phyloP scores from a whole-genome alignment of 2,329 filamentous ascomycete genomes.

The Hysterium pulicare region DNA sequence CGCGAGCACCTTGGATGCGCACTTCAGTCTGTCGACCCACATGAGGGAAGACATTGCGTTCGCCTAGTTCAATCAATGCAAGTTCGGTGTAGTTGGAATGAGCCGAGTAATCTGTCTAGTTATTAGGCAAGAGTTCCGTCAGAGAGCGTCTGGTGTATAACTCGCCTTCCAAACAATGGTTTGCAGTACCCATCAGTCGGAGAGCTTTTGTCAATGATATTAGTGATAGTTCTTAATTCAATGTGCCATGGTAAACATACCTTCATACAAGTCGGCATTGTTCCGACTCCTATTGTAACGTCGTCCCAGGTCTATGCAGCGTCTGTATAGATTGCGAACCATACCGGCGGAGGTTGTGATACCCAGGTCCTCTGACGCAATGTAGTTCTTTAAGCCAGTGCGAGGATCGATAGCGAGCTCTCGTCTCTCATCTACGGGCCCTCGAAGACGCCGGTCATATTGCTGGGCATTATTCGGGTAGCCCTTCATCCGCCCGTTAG shows the following conservation, averaged over 20 bases:
- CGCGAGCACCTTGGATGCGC: constrained; percentile 62
- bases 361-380: constrained; percentile 73
- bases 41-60: constrained; percentile 78
- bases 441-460: constrained; percentile 78
- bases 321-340: constrained; percentile 68
- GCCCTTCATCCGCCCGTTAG: constrained; percentile 43
- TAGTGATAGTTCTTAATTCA: too few relatives aligned
- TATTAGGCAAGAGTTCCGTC: constrained; percentile 1
- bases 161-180: constrained; percentile 78
- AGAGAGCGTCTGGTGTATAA: constrained; percentile 13
- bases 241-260: too few relatives aligned
- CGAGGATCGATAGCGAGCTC: constrained; percentile 74
- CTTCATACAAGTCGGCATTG: constrained; percentile 81
- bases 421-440: constrained; percentile 71
- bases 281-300: constrained; percentile 64
- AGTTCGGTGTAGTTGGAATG: constrained; percentile 93
- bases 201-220: too few relatives aligned
- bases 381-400: constrained; percentile 80
- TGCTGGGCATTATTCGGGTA: constrained; percentile 86
- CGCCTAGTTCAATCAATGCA: constrained; percentile 81
- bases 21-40: constrained; percentile 74
- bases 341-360: constrained; percentile 81
- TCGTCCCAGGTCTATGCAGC: constrained; percentile 76
- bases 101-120: constrained; percentile 71
- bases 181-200: constrained; percentile 78